A percentile compares a stretch with the other conserved stretches of the same genome.
phyloP scores from a whole-genome alignment of 2,329 filamentous ascomycete species.

The Ploettnerulaceae sp. region DNA sequence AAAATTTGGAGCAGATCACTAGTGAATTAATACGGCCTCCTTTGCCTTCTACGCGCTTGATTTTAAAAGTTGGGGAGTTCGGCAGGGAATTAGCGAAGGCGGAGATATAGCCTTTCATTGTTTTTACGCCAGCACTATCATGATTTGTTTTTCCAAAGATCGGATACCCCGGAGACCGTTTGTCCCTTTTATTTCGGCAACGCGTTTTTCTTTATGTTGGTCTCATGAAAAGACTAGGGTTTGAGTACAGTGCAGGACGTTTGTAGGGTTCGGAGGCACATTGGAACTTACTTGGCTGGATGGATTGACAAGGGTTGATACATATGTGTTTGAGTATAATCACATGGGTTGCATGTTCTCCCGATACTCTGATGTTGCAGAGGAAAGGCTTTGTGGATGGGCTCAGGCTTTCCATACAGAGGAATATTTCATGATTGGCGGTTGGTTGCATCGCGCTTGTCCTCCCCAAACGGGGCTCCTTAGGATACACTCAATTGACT shows the following conservation, averaged over 20 bases:
- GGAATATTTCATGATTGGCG: no score
- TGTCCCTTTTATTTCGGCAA: slow-evolving; percentile 11
- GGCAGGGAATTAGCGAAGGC: background rate
- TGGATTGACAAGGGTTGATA: slow-evolving; percentile 3
- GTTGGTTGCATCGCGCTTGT: no score
- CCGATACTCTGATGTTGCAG: background rate
- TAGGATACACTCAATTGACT: no score
- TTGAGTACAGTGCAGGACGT: slow-evolving; percentile 11
- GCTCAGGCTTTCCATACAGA: background rate
- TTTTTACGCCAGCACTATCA: slow-evolving; percentile 8
- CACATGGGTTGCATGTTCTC: slow-evolving; percentile 1
- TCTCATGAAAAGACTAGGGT: slow-evolving; percentile 1
- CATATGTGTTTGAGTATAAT: slow-evolving; percentile 11
- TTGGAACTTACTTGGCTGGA: slow-evolving; percentile 3
- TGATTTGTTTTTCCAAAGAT: slow-evolving; percentile 21
- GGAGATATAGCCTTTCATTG: slow-evolving; percentile 8
- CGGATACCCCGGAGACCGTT: slow-evolving; percentile 26
- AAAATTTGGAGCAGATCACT: slow-evolving; percentile 7
- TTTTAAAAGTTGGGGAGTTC: slow-evolving; percentile 2
- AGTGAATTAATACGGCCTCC: slow-evolving; percentile 9
- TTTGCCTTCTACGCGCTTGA: slow-evolving; percentile 2
- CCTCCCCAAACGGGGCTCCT: no score
- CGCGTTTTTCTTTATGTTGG: slow-evolving; percentile 9
- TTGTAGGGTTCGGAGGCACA: slow-evolving; percentile 2
- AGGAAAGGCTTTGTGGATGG: background rate